Conservation (phyloP, 2,329 filamentous ascomycete species). For the Venturia effusa region DNA sequence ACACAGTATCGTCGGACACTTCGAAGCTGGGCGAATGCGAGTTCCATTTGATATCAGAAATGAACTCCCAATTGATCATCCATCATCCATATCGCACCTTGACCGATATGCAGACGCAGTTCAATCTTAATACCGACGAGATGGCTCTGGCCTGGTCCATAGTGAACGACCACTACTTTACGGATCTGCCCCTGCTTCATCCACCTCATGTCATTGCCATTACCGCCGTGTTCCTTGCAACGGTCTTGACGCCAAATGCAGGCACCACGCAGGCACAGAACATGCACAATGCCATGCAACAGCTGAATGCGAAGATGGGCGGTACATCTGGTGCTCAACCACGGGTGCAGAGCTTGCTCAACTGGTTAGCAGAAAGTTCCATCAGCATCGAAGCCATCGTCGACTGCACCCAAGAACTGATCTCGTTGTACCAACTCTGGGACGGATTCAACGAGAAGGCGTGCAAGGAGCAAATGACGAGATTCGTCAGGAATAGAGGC, state of each 20-base stretch:
- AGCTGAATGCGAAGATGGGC: background rate
- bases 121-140: conserved; percentile 69
- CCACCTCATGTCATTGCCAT: conserved; percentile 83
- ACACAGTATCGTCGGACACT: conserved; percentile 64
- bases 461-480: conserved; percentile 51
- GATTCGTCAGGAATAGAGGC: conserved; percentile 50
- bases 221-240: conserved; percentile 70
- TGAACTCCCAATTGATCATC: conserved; percentile 80
- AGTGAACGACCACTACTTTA: conserved; percentile 88
- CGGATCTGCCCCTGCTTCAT: conserved; percentile 76
- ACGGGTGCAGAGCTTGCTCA: conserved; percentile 57
- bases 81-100: conserved; percentile 85
- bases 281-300: conserved; percentile 10
- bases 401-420: conserved; percentile 82
- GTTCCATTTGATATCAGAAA: conserved; percentile 82
- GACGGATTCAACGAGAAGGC: conserved; percentile 54
- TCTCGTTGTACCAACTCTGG: conserved; percentile 76
- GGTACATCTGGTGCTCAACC: background rate
- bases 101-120: conserved; percentile 55
- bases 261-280: conserved; percentile 16
- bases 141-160: conserved; percentile 66
- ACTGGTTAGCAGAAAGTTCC: conserved; percentile 77
- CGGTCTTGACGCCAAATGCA: conserved; percentile 66
- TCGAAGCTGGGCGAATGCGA: conserved; percentile 87
- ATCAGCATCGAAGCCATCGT: conserved; percentile 78